Evolutionary conservation across 192 early-diverging fungal genomes (phyloP), one percentile per base, ranked within the genome.

Genomic region (Pilobolus umbonatus): DNA sequence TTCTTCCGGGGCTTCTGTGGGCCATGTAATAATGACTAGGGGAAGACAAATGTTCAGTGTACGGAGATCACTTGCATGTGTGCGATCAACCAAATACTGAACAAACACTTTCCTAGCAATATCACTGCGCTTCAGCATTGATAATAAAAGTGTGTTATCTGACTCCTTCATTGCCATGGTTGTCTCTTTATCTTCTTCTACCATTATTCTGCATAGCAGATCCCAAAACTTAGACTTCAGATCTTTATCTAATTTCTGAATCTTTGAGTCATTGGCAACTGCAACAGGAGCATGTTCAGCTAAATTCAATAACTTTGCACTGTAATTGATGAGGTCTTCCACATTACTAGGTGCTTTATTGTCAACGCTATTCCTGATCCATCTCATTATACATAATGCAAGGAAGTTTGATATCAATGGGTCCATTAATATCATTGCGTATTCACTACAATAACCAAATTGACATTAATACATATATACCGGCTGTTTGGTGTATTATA

Each of bases 371-470:
- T 25, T 64, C 10, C 71, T 49, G 17, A 80, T 25, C 38, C 73
- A 62, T 36, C 56, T 59, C 24, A 75, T 38, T 28, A 82, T 73
- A n/a, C 71, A 71, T 1, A 62, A 62, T 12, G 80, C 73, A 31
- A 82, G 67, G 54, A 80, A 73, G 17, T 82, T 75, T 36, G 73
- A 71, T 3, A 77, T 75, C 43, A 73, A 67, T 4, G 78, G 75
- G 32, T 80, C 76, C 52, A 78, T 80, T 53, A 82, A 46, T 17
- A 82, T 71, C 74, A 82, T 78, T 26, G 76, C 80, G 47, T 78
- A 76, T 46, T 82, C 80, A 30, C 80, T 81, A 61, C 7, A 40
- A 5, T 36, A 19, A 22, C 51, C n/a, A 45, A 63, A 56, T 6
- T 32, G 17, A n/a, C 1, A 26, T 29, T 11, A 26, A 31, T 15